Conservation (phyloP, 306 rosid species). For the Castanea sativa region DNA sequence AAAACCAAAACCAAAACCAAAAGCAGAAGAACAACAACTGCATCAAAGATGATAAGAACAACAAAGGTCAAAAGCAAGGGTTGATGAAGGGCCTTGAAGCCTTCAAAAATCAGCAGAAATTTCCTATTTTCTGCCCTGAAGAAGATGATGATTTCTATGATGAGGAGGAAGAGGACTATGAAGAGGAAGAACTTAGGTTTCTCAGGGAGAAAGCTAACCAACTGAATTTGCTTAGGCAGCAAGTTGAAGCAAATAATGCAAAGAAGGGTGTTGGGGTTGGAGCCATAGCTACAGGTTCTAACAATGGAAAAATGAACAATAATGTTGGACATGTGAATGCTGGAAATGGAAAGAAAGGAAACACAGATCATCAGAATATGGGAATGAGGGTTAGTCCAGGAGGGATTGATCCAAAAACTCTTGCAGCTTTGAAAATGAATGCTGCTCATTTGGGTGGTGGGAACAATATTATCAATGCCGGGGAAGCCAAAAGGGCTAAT, state of each 20-base stretch:
- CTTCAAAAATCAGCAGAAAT: conserved; percentile 52
- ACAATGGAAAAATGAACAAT: conserved; percentile 43
- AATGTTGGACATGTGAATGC: conserved; percentile 26
- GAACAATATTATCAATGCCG: conserved; percentile 33
- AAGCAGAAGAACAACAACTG: conserved; percentile 36
- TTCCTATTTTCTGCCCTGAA: conserved; percentile 46
- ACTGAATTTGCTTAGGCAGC: conserved; percentile 53
- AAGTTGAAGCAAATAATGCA: conserved; percentile 44
- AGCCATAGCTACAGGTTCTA: conserved; percentile 28
- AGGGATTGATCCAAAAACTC: conserved; percentile 57
- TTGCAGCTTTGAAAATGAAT: conserved; percentile 64
- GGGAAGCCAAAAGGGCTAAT: conserved; percentile 47
- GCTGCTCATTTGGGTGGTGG: conserved; percentile 47
- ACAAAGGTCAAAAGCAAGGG: conserved; percentile 50
- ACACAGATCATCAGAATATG: conserved; percentile 38
- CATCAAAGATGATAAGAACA: conserved; percentile 51
- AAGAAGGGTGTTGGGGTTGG: conserved; percentile 36
- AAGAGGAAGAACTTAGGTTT: conserved; percentile 43
- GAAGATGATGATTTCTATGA: conserved; percentile 43
- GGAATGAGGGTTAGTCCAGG: conserved; percentile 33
- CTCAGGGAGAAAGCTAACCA: conserved; percentile 54
- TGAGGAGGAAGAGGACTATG: conserved; percentile 49
- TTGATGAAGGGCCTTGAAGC: conserved; percentile 49
- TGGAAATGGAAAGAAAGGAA: conserved; percentile 57
- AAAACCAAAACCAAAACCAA: conserved; percentile 48